Conservation (phyloP, 208 protist genomes). For the Strigomonas galati region DNA sequence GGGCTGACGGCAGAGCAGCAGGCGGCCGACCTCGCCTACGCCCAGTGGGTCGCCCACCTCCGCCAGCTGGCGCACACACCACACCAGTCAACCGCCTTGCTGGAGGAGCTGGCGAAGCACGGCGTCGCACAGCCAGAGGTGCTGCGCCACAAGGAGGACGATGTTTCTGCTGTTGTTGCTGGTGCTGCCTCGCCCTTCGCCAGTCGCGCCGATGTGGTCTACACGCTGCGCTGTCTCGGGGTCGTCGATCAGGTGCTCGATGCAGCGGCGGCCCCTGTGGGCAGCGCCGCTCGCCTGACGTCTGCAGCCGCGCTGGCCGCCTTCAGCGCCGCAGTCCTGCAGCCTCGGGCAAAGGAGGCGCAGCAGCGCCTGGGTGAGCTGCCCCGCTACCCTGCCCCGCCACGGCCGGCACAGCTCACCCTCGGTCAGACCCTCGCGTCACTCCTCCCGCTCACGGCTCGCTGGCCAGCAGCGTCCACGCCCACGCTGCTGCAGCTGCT, state of each 20-base stretch:
- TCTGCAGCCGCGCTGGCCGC: no score
- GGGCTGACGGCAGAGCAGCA: background rate
- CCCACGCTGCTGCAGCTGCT: background rate
- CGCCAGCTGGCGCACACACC: background rate
- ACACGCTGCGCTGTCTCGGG: no score
- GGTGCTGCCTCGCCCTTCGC: background rate
- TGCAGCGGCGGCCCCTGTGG: no score
- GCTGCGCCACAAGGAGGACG: constrained; percentile 14
- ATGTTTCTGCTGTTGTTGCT: constrained; percentile 12
- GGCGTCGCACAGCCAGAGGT: constrained; percentile 10
- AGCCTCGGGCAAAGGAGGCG: no score
- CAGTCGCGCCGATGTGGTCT: no score
- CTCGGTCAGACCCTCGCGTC: background rate
- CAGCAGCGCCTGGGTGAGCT: no score
- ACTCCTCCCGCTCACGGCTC: background rate
- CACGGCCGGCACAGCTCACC: background rate
- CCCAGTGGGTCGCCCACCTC: background rate
- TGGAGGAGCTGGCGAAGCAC: background rate
- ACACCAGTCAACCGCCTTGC: background rate
- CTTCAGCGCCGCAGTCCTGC: no score
- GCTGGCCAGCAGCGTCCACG: background rate
- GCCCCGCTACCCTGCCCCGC: background rate
- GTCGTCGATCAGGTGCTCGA: no score
- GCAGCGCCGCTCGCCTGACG: no score
- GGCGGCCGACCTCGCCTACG: background rate